Base-by-base conservation (phyloP, 345 rosid genomes). In the Reutealis trisperma region DNA sequence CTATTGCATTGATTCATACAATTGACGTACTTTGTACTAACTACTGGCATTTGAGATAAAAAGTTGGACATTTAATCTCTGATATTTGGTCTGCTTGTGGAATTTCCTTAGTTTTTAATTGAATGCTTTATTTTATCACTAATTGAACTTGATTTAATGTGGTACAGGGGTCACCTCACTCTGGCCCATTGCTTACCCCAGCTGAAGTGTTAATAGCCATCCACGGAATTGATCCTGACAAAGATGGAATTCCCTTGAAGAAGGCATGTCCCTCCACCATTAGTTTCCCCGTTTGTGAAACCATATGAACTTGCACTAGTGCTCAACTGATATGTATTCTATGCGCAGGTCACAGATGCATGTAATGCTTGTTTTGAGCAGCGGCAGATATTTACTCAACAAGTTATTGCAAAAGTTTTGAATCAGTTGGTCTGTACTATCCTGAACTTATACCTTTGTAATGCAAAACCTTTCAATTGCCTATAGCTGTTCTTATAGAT, bases 331-430 rank as follows among this genome's bases (percentile, higher is more conserved):
- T 41, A 27, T 75, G n/a, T 75, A 45, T 74, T 75, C 69, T 82
- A 41, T 84, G 62, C 71, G 66, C 91, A 96, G 99, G 85, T 96
- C 73, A 96, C 92, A 49, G 99, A 93, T 85, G 98, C 98, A 75
- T 96, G 98, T 76, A 96, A 92, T 81, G 86, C 92, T 76, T 96
- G 98, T 83, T 96, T 93, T 84, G 97, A 91, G 82, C 98, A 91
- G 73, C 87, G 91, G 37, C 89, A 92, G 70, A 87, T 85, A 77
- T 96, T 96, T 84, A 93, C 97, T 68, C 99, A 93, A 81, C 98
- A 90, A 86, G 94, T 96, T 85, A 86, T 96, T 63, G 99, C 99
- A 6, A 84, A 94, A 74, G 99, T 93, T 82, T 84, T 96, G 88
- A 93, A 96, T 90, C 99, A 96, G 70, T 83, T 96, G 99, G 99